Conservation (phyloP, 176 grass and related monocot species). For the barley (Hordeum vulgare) region MorexV3_pseudomolecules_assembly NC_058523.1:502978907-502979406, state of each 20-base stretch:
- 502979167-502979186: neutral
- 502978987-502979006: conserved; percentile 19
- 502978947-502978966: neutral
- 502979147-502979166: neutral
- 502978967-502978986: neutral
- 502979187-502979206: neutral
- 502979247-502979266: conserved; percentile 97
- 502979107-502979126: neutral
- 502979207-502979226: neutral
- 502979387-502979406: neutral
- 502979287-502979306: conserved; percentile 75
- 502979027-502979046: conserved; percentile 97
- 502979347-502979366: conserved; percentile 92
- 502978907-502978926: conserved; percentile 63
- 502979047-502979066: conserved; percentile 90
- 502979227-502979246: conserved; percentile 64
- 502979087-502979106: conserved; percentile 71
- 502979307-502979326: conserved; percentile 89
- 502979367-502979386: conserved; percentile 24
- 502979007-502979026: conserved; percentile 14
- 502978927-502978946: neutral
- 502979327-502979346: conserved; percentile 70
- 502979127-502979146: neutral
- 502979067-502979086: conserved; percentile 93
- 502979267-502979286: conserved; percentile 70